phyloP scores from a whole-genome alignment of 2,329 filamentous ascomycete genomes.

The Tolypocladium album region DNA sequence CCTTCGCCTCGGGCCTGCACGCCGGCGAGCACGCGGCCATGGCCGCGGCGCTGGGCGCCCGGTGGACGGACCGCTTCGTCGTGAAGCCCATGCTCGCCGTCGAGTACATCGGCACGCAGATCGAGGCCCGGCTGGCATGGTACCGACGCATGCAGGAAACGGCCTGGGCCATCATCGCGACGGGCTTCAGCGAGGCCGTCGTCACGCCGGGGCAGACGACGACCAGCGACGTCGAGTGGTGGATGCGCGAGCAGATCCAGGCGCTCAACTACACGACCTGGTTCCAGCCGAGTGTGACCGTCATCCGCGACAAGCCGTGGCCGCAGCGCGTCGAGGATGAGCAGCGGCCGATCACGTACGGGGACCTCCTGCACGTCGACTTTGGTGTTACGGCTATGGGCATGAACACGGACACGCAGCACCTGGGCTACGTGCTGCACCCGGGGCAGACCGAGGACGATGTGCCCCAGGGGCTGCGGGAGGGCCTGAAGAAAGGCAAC shows the following conservation, averaged over 20 bases:
- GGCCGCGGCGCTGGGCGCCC: not conserved
- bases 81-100: not conserved
- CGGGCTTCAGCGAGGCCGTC: not conserved
- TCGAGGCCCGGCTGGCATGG: not conserved
- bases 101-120: not conserved
- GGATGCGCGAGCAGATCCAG: not conserved
- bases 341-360: slow-evolving; percentile 23
- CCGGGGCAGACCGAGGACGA: slow-evolving; percentile 29
- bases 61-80: not conserved
- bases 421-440: slow-evolving; percentile 35
- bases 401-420: slow-evolving; percentile 37
- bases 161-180: not conserved
- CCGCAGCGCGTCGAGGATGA: slow-evolving; percentile 8
- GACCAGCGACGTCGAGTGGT: not conserved
- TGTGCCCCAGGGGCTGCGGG: slow-evolving; percentile 31
- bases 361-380: slow-evolving; percentile 37
- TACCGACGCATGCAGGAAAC: not conserved
- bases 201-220: not conserved
- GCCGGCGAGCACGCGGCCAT: slow-evolving; percentile 29
- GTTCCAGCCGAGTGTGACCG: slow-evolving; percentile 35
- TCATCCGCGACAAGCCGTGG: slow-evolving; percentile 19
- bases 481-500: slow-evolving; percentile 33
- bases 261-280: slow-evolving; percentile 39
- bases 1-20: slow-evolving; percentile 36
- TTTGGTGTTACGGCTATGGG: slow-evolving; percentile 33